phyloP scores from a whole-genome alignment of 805 yeast species.

The Kodamaea jinghongensis region DNA sequence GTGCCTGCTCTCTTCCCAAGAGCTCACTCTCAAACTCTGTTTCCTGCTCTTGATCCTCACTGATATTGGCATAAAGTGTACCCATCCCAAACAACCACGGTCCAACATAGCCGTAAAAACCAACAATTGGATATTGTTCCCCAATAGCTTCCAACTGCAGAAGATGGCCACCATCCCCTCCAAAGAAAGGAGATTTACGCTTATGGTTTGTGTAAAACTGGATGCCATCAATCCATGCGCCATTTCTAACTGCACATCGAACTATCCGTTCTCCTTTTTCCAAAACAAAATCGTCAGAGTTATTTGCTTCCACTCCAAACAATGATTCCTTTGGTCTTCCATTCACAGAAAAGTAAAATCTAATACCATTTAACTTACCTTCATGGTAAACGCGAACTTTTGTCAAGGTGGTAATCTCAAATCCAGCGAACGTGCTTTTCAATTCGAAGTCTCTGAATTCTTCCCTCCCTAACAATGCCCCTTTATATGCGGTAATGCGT shows the following conservation, averaged over 20 bases:
- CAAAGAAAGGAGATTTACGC: conserved; percentile 54
- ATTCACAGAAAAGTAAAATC: conserved; percentile 36
- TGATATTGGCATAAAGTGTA: conserved; percentile 46
- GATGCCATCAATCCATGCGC: conserved; percentile 88
- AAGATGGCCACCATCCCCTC: conserved; percentile 65
- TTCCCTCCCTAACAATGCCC: conserved; percentile 30
- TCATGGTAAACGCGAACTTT: conserved; percentile 71
- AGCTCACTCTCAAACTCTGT: background rate
- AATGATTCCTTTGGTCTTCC: conserved; percentile 12
- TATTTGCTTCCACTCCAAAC: conserved; percentile 53
- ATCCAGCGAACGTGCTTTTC: conserved; percentile 21
- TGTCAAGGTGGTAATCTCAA: conserved; percentile 39
- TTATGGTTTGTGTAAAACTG: conserved; percentile 65
- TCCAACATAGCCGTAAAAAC: conserved; percentile 67
- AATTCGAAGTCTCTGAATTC: conserved; percentile 14
- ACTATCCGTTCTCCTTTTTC: conserved; percentile 55
- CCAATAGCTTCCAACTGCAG: conserved; percentile 61
- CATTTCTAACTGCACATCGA: conserved; percentile 65
- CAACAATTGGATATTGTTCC: conserved; percentile 56
- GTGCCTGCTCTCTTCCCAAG: too few species aligned
- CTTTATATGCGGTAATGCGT: conserved; percentile 34
- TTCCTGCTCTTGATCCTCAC: background rate
- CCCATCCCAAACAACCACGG: conserved; percentile 77
- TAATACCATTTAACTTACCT: conserved; percentile 77
- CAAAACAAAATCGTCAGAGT: conserved; percentile 57